Base-by-base conservation (phyloP, 768 basidiomycete species). In the Terana coerulea region DNA sequence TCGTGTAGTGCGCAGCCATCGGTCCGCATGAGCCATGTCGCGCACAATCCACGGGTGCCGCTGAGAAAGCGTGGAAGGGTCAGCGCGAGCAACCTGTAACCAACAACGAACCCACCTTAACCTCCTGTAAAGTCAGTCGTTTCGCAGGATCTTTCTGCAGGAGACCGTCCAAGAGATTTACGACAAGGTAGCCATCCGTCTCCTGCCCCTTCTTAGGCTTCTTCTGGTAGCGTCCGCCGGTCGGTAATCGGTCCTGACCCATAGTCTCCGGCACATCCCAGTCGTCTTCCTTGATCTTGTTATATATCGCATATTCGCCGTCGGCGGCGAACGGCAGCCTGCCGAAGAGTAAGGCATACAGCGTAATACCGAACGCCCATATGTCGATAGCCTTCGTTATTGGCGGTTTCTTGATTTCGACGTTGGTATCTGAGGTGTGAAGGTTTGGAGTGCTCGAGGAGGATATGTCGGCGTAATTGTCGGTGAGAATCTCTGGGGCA, bases 321-420 rank as follows among this genome's bases (percentile, higher is more conserved):
- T 59, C 60, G 1, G 78, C 78, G 26, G 73, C 71, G 68, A 94
- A 98, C 1, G 95, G 95, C 1, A 87, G 81, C 50, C 72, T 74
- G 9, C 93, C 97, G 58, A 95, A 98, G 1, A 98, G 77, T 40
- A 98, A 79, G 64, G 94, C 95, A 69, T 92, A 98, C 4, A 98
- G 74, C 2, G 97, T 99, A 26, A 98, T 88, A 21, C 97, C 97
- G 2, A 99, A 78, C 0, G 97, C 95, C 97, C 97, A 99, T 29
- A 99, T 81, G 63, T 99, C 97, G 64, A 98, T 95, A 3, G 92
- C 85, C 66, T 94, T 92, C 34, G 92, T 92, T 46, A 97, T 87
- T 3, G 79, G 76, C 5, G 77, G 81, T 21, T 72, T 70, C 46
- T 52, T 64, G 52, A 61, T 72, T 11, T 53, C 31, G 55, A 64